phyloP scores from a whole-genome alignment of 805 yeast genomes.

The Scheffersomyces stipitis region DNA sequence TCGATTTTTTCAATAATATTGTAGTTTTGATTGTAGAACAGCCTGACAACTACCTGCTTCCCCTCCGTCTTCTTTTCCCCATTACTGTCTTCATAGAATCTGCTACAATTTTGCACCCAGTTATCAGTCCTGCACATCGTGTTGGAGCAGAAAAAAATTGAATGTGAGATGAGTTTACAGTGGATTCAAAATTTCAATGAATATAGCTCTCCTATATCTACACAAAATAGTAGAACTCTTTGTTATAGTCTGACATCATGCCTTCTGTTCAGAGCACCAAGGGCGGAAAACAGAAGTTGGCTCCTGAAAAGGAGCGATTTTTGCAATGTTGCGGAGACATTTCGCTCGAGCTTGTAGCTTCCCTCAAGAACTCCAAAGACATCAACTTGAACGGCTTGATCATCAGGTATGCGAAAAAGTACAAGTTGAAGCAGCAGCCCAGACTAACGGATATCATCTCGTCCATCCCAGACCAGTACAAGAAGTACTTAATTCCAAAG shows the following conservation, averaged over 20 bases:
- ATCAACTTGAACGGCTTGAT: conserved; percentile 90
- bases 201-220: too few relatives aligned
- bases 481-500: conserved; percentile 86
- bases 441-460: conserved; percentile 91
- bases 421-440: conserved; percentile 89
- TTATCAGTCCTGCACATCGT: too few relatives aligned
- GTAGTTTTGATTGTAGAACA: too few relatives aligned
- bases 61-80: too few relatives aligned
- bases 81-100: too few relatives aligned
- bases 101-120: too few relatives aligned
- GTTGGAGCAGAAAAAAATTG: too few relatives aligned
- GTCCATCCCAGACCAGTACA: conserved; percentile 94
- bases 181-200: too few relatives aligned
- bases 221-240: too few relatives aligned
- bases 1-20: too few relatives aligned
- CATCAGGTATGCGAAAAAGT: conserved; percentile 81
- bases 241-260: conserved; percentile 25
- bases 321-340: conserved; percentile 91
- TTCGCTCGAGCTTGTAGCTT: conserved; percentile 78
- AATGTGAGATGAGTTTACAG: too few relatives aligned
- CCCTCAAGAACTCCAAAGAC: conserved; percentile 70
- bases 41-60: too few relatives aligned
- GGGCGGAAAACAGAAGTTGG: conserved; percentile 56
- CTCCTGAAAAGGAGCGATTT: conserved; percentile 92
- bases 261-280: conserved; percentile 25